Conservation (phyloP, 2,329 filamentous ascomycete species). For the Rosellinia necatrix region DNA sequence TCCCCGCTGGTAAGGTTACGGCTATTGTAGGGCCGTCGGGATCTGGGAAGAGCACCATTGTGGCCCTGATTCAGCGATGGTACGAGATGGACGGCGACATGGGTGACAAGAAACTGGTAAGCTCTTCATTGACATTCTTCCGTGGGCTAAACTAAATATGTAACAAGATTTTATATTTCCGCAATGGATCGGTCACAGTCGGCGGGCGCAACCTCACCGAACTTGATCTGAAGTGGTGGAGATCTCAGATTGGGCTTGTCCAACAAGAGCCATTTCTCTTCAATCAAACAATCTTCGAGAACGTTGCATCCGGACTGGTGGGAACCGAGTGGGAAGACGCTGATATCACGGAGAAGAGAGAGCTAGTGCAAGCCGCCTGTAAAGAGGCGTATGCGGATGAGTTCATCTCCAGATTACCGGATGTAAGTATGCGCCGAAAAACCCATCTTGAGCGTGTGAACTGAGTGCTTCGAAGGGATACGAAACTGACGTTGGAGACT, state of each 20-base stretch:
- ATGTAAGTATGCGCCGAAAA: slow-evolving; percentile 34
- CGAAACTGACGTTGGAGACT: slow-evolving; percentile 66
- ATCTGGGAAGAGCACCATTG: slow-evolving; percentile 74
- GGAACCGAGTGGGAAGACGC: slow-evolving; percentile 58
- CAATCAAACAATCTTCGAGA: slow-evolving; percentile 66
- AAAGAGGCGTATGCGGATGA: slow-evolving; percentile 62
- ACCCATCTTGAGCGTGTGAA: no score
- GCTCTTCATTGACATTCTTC: neutral
- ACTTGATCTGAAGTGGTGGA: slow-evolving; percentile 67
- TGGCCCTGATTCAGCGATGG: slow-evolving; percentile 73
- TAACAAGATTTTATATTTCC: slow-evolving; percentile 36
- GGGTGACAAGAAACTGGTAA: slow-evolving; percentile 43
- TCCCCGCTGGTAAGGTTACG: slow-evolving; percentile 69
- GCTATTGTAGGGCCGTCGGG: slow-evolving; percentile 77
- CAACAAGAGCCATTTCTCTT: slow-evolving; percentile 72
- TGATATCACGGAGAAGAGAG: slow-evolving; percentile 50
- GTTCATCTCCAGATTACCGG: slow-evolving; percentile 59
- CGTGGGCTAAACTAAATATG: neutral
- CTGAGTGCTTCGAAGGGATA: slow-evolving; percentile 50
- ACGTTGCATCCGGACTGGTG: slow-evolving; percentile 63
- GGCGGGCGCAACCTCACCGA: slow-evolving; percentile 58
- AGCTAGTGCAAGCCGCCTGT: slow-evolving; percentile 58
- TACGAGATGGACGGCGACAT: slow-evolving; percentile 60
- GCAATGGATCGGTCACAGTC: slow-evolving; percentile 57
- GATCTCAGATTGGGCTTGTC: slow-evolving; percentile 65